phyloP scores from a whole-genome alignment of 495 filamentous ascomycete genomes.

The Pyrenula massariospora region DNA sequence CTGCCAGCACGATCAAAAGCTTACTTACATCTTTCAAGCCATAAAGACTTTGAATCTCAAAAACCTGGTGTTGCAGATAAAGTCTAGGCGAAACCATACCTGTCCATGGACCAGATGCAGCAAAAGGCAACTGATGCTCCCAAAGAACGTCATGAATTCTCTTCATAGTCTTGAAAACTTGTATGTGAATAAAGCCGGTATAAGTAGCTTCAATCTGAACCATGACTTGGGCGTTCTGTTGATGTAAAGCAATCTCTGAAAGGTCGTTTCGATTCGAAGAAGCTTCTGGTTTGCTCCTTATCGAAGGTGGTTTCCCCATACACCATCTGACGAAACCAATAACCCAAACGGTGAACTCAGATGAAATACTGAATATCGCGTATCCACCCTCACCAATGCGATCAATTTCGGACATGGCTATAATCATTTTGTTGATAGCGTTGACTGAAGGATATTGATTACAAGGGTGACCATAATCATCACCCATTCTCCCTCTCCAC shows the following conservation, averaged over 20 bases:
- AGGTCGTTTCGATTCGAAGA: not conserved
- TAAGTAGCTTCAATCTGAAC: not conserved
- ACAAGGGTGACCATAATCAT: not conserved
- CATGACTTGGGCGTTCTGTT: not conserved
- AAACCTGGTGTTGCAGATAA: not conserved
- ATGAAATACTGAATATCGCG: not conserved
- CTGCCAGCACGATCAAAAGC: not conserved
- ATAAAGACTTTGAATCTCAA: not conserved
- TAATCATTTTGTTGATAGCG: not conserved
- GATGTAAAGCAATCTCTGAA: not conserved
- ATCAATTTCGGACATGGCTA: not conserved
- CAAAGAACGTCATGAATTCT: not conserved
- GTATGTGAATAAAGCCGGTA: not conserved
- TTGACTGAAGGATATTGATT: not conserved
- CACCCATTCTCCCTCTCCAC: not conserved
- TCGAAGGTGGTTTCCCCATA: not conserved
- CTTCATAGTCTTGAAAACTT: not conserved
- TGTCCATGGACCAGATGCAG: not conserved
- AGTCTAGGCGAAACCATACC: not conserved
- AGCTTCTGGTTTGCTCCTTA: not conserved
- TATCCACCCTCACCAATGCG: not conserved
- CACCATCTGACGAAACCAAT: not conserved
- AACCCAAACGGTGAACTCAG: not conserved
- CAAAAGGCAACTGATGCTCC: not conserved
- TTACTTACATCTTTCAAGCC: not conserved